These are phyloP conservation scores for Geotrichum carabidarum DNA, from an alignment of 1,139 yeast genomes.

Conservation along the genomic window DNA sequence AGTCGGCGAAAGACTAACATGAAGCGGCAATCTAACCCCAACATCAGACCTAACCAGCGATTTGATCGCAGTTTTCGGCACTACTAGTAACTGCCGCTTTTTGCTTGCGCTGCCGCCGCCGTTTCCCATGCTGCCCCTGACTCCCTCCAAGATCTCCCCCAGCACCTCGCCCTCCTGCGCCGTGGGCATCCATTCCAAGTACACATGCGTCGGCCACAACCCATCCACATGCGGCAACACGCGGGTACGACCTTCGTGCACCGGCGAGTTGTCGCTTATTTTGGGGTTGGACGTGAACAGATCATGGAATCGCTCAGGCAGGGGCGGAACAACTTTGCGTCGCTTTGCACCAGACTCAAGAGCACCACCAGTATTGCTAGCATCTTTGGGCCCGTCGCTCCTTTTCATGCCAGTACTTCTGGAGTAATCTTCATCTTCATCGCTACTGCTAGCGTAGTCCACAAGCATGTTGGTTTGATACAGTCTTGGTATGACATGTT, in stretches of 20 bases:
- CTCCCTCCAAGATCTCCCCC: not conserved
- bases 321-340: slow-evolving; percentile 17
- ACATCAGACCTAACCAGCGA: slow-evolving; percentile 30
- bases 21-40: slow-evolving; percentile 33
- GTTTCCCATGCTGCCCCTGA: not conserved
- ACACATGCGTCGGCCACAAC: slow-evolving; percentile 37
- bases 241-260: slow-evolving; percentile 31
- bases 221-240: slow-evolving; percentile 32
- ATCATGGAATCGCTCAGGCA: slow-evolving; percentile 32
- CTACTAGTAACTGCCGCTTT: not conserved
- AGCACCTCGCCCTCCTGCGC: slow-evolving; percentile 1
- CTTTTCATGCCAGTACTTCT: too few relatives aligned
- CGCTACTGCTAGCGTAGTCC: not conserved
- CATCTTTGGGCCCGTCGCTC: too few relatives aligned
- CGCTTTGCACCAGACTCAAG: too few relatives aligned
- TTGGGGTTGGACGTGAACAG: slow-evolving; percentile 24
- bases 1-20: slow-evolving; percentile 35
- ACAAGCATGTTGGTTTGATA: not conserved
- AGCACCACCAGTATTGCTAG: too few relatives aligned
- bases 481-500: too few relatives aligned
- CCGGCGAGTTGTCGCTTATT: slow-evolving; percentile 26
- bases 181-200: slow-evolving; percentile 33
- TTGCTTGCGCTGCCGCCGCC: not conserved
- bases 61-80: not conserved
- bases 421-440: not conserved